Evolutionary conservation across 1,139 yeast genomes (phyloP).

Genomic region (Kodamaea suecica): DNA sequence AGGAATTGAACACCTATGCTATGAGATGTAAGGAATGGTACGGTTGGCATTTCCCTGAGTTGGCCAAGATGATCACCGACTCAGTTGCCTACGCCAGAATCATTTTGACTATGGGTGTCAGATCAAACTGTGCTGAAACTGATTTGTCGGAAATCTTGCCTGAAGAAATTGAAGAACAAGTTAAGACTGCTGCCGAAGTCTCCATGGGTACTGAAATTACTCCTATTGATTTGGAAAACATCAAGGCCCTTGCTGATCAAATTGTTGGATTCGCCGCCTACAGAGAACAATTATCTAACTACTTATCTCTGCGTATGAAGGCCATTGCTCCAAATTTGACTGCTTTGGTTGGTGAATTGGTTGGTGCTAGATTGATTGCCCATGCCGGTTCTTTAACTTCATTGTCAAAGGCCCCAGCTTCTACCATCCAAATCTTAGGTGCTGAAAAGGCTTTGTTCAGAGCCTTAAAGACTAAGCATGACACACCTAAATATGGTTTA

Average conservation of each 20-base stretch:
- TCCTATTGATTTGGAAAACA: constrained; percentile 80
- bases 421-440: constrained; percentile 97
- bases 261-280: constrained; percentile 92
- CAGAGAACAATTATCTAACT: constrained; percentile 88
- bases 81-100: constrained; percentile 93
- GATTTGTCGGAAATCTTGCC: constrained; percentile 91
- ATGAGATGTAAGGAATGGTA: constrained; percentile 99
- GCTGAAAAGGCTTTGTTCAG: constrained; percentile 99
- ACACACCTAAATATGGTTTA: constrained; percentile 97
- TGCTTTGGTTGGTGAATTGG: constrained; percentile 93
- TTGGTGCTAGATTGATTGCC: constrained; percentile 96
- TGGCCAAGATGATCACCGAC: constrained; percentile 94
- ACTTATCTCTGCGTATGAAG: constrained; percentile 90
- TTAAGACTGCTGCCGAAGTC: constrained; percentile 91
- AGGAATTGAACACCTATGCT: constrained; percentile 94
- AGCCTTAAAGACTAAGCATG: constrained; percentile 96
- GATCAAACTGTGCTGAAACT: constrained; percentile 86
- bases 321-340: constrained; percentile 98
- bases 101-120: constrained; percentile 88
- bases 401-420: constrained; percentile 96
- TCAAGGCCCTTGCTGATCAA: constrained; percentile 86
- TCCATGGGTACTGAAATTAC: constrained; percentile 99
- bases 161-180: constrained; percentile 82
- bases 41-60: constrained; percentile 99
- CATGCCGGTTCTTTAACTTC: constrained; percentile 95